Evolutionary conservation across 441 rosid species (phyloP).

Genomic region (Heliophila coronopifolia): DNA sequence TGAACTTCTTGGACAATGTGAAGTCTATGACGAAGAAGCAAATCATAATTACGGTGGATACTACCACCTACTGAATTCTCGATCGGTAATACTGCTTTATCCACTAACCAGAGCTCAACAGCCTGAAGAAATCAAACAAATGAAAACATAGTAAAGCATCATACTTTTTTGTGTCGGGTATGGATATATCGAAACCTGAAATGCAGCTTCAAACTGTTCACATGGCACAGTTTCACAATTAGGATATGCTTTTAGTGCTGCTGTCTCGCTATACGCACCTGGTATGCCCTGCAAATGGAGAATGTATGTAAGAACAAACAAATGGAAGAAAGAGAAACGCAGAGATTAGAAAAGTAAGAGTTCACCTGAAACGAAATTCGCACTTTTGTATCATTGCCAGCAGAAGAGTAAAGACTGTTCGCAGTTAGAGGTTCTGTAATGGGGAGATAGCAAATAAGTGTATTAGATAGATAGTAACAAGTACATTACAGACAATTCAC

Average conservation of each 20-base stretch:
- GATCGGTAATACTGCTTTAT: conserved; percentile 83
- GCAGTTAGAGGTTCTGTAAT: conserved; percentile 73
- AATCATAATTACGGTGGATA: conserved; percentile 92
- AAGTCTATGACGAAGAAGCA: conserved; percentile 77
- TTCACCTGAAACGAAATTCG: conserved; percentile 83
- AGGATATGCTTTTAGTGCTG: conserved; percentile 88
- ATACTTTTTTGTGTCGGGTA: too few species aligned
- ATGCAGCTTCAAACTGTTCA: conserved; percentile 84
- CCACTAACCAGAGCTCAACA: conserved; percentile 89
- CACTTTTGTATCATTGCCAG: conserved; percentile 43
- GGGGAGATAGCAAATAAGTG: background rate
- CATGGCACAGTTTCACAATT: conserved; percentile 91
- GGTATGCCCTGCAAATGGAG: conserved; percentile 56
- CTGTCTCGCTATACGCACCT: conserved; percentile 90
- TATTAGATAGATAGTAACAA: background rate
- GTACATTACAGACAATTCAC: conserved; percentile 21
- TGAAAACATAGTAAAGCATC: too few species aligned
- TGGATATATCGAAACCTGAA: conserved; percentile 61
- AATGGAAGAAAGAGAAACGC: conserved; percentile 4
- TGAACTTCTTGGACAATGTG: conserved; percentile 97
- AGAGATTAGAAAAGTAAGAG: conserved; percentile 8
- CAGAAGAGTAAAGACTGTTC: conserved; percentile 35
- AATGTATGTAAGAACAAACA: conserved; percentile 20
- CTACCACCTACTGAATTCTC: conserved; percentile 96
- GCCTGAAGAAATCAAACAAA: conserved; percentile 40